Conservation (phyloP, 2,329 filamentous ascomycete species). For the Phoma sp. region DNA sequence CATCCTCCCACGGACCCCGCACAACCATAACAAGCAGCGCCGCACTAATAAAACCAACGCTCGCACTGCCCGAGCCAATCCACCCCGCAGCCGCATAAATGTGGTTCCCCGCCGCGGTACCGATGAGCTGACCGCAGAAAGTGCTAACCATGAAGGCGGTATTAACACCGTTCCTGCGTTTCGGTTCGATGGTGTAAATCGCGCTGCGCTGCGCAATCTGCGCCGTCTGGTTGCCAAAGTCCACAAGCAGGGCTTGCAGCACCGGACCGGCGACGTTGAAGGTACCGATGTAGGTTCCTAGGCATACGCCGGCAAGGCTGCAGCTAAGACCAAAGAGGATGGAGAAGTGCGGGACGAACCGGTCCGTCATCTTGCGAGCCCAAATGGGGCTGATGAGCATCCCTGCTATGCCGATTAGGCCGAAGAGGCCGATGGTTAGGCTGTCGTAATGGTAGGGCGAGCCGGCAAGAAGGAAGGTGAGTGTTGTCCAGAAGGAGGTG, state of each 20-base stretch:
- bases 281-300: conserved; percentile 73
- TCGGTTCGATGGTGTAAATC: conserved; percentile 75
- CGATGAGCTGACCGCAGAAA: conserved; percentile 77
- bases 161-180: conserved; percentile 76
- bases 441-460: conserved; percentile 72
- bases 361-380: conserved; percentile 72
- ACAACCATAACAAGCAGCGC: conserved; percentile 56
- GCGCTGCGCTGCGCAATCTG: conserved; percentile 75
- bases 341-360: conserved; percentile 70
- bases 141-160: conserved; percentile 81
- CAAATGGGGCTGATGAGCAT: conserved; percentile 74
- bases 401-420: conserved; percentile 74
- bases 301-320: conserved; percentile 65
- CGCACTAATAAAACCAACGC: conserved; percentile 60
- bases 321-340: conserved; percentile 68
- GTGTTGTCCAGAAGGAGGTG: conserved; percentile 74
- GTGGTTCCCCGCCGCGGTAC: conserved; percentile 61
- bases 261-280: conserved; percentile 74
- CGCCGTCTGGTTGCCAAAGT: conserved; percentile 74
- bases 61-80: conserved; percentile 62
- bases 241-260: conserved; percentile 72
- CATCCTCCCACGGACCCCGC: conserved; percentile 62
- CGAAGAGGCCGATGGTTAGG: conserved; percentile 76
- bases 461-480: conserved; percentile 78
- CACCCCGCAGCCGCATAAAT: conserved; percentile 64